Conservation (phyloP, 1,284 basidiomycete genomes). For the Trichosporon sp. region DNA sequence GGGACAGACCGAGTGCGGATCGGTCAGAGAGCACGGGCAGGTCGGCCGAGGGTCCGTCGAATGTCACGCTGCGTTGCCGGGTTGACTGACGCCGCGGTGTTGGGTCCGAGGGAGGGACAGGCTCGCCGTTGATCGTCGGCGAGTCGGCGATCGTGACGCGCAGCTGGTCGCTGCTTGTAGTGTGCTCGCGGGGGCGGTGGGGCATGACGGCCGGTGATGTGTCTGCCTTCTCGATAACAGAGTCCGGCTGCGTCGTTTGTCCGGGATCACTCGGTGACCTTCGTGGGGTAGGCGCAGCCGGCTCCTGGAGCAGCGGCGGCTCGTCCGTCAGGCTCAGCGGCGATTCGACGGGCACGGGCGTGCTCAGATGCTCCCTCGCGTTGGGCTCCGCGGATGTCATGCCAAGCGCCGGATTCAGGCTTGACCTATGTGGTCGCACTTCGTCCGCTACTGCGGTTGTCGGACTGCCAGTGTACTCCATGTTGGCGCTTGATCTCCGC, state of each 20-base stretch:
- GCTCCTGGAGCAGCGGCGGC: background rate
- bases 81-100: background rate
- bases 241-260: background rate
- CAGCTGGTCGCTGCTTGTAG: background rate
- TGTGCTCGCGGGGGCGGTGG: background rate
- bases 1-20: background rate
- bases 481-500: conserved; percentile 26
- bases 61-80: conserved; percentile 18
- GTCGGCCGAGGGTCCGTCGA: conserved; percentile 3
- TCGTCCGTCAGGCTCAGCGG: background rate
- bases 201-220: background rate
- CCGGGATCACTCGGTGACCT: background rate
- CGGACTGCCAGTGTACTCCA: background rate
- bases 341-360: background rate
- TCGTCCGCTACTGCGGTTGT: background rate
- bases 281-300: background rate
- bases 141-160: conserved; percentile 11
- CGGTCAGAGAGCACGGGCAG: background rate
- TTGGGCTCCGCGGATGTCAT: background rate
- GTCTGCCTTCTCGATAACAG: too few relatives aligned
- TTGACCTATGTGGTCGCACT: background rate
- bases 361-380: background rate
- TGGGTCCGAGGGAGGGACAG: background rate
- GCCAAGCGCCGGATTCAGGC: background rate
- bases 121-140: background rate